phyloP scores from a whole-genome alignment of 257 asterid genomes.

The Salvia splendens region DNA sequence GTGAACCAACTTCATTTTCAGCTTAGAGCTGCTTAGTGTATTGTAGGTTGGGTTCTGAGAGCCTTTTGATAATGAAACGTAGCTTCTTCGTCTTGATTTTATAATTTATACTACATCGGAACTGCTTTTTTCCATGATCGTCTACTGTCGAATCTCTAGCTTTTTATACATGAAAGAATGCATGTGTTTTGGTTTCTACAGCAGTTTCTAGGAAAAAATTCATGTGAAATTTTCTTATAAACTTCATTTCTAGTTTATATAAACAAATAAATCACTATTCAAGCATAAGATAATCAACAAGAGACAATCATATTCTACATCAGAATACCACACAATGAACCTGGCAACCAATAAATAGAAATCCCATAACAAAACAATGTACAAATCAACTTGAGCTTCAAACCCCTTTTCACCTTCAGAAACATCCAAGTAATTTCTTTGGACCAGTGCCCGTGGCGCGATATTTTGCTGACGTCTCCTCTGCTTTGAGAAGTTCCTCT shows the following conservation, averaged over 20 bases:
- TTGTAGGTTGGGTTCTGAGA: neutral
- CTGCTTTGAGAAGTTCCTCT: conserved; percentile 90
- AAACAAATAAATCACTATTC: conserved; percentile 44
- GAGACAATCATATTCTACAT: conserved; percentile 36
- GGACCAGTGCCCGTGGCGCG: conserved; percentile 92
- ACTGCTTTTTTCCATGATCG: neutral
- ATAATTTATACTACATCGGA: neutral
- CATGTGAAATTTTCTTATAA: conserved; percentile 16
- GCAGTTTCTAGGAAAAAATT: neutral
- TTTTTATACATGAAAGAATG: too few species aligned
- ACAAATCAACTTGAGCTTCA: conserved; percentile 38
- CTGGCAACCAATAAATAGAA: conserved; percentile 33
- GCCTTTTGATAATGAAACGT: conserved; percentile 10
- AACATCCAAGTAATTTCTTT: conserved; percentile 73
- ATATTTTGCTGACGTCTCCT: conserved; percentile 80
- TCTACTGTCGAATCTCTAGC: too few species aligned
- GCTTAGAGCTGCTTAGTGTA: conserved; percentile 23
- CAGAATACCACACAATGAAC: conserved; percentile 41
- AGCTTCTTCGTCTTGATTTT: neutral
- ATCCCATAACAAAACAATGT: conserved; percentile 33
- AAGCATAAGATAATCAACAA: conserved; percentile 43
- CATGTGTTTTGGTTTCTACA: neutral
- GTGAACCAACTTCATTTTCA: conserved; percentile 1
- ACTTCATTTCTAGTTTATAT: conserved; percentile 25
- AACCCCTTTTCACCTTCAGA: conserved; percentile 39